phyloP scores from a whole-genome alignment of 352 stramenopile genomes.

The Phytophthora colocasiae region DNA sequence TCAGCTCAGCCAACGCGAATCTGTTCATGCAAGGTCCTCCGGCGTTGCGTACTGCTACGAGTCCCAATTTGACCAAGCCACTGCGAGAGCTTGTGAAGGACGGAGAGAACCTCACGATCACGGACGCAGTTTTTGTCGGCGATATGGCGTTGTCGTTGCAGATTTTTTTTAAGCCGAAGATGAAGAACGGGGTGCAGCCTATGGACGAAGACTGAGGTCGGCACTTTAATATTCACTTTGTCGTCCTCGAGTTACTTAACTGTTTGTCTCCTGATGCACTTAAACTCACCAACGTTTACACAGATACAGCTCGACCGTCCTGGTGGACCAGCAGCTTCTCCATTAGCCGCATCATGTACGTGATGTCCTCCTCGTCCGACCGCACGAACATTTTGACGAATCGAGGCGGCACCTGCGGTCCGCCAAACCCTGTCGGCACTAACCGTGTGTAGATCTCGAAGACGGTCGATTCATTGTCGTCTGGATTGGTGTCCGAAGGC shows the following conservation, averaged over 20 bases:
- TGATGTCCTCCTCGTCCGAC: slow-evolving; percentile 37
- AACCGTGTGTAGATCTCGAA: slow-evolving; percentile 34
- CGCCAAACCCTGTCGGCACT: slow-evolving; percentile 31
- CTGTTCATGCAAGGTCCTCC: slow-evolving; percentile 86
- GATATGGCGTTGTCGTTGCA: slow-evolving; percentile 78
- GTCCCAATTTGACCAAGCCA: slow-evolving; percentile 91
- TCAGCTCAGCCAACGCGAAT: slow-evolving; percentile 68
- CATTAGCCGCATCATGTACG: slow-evolving; percentile 33
- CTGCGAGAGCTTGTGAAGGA: slow-evolving; percentile 89
- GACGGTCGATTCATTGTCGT: slow-evolving; percentile 23
- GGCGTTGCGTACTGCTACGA: slow-evolving; percentile 90
- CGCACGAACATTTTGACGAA: slow-evolving; percentile 37
- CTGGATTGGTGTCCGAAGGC: slow-evolving; percentile 14
- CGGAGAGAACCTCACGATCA: slow-evolving; percentile 94
- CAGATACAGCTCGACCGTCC: slow-evolving; percentile 12
- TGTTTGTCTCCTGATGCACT: background rate
- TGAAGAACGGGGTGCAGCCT: slow-evolving; percentile 30
- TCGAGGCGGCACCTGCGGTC: slow-evolving; percentile 19
- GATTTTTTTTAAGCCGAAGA: slow-evolving; percentile 56
- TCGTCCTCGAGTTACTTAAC: background rate
- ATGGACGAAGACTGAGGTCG: slow-evolving; percentile 27
- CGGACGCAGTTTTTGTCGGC: slow-evolving; percentile 93
- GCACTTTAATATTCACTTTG: too few relatives aligned
- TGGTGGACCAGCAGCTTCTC: slow-evolving; percentile 30
- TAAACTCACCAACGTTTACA: slow-evolving; percentile 6